These are phyloP conservation scores for Scheffersomyces amazonensis DNA, from an alignment of 805 yeast genomes.

Conservation along the genomic window DNA sequence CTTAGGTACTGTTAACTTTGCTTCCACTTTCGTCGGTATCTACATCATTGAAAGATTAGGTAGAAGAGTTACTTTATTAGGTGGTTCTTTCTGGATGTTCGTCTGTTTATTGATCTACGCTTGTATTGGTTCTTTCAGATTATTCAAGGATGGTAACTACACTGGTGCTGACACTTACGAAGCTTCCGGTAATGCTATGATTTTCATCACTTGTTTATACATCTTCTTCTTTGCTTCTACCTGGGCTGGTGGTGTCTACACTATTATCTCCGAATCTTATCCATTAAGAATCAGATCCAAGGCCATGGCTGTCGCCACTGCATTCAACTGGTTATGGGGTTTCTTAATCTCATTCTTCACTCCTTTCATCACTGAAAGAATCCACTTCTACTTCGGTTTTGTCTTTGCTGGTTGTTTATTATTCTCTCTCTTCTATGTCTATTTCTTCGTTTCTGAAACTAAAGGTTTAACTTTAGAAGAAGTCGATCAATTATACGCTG, in stretches of 20 bases:
- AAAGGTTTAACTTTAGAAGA: conserved; percentile 81
- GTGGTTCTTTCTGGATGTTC: conserved; percentile 46
- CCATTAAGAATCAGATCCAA: conserved; percentile 64
- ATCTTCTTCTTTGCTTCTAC: conserved; percentile 68
- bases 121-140: conserved; percentile 53
- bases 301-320: conserved; percentile 63
- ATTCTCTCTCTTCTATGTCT: conserved; percentile 64
- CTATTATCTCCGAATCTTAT: conserved; percentile 64
- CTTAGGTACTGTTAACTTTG: conserved; percentile 54
- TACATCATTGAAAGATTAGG: conserved; percentile 50
- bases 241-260: conserved; percentile 74
- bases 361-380: conserved; percentile 60
- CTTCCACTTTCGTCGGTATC: conserved; percentile 53
- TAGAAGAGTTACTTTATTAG: conserved; percentile 42
- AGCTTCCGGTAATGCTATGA: conserved; percentile 62
- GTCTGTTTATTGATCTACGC: conserved; percentile 59
- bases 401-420: conserved; percentile 64
- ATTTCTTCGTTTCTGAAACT: conserved; percentile 74
- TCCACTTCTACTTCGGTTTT: conserved; percentile 68
- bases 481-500: conserved; percentile 66
- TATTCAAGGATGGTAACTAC: conserved; percentile 29
- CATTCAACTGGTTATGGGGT: conserved; percentile 65
- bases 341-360: conserved; percentile 60
- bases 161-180: conserved; percentile 40
- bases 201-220: conserved; percentile 61